Conservation (phyloP, 139 green algal species). For the Haematococcus sp. region DNA sequence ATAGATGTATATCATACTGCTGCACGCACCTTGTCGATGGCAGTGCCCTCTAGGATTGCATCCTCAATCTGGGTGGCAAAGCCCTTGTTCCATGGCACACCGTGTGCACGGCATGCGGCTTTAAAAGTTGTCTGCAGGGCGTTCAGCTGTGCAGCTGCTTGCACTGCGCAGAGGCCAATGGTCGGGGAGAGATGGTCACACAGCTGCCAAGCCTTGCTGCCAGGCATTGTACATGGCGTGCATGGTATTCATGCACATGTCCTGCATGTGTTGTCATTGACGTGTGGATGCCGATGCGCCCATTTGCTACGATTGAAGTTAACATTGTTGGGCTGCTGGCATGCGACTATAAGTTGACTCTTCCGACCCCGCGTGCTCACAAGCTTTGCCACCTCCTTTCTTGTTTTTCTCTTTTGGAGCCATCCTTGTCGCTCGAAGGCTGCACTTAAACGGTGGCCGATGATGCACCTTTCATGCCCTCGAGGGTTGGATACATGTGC, state of each 20-base stretch:
- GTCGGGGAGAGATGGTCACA: not conserved
- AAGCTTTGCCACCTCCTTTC: slow-evolving; percentile 11
- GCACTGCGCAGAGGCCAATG: slow-evolving; percentile 15
- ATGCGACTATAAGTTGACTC: too few species aligned
- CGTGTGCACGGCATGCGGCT: slow-evolving; percentile 21
- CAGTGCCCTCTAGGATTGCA: slow-evolving; percentile 13
- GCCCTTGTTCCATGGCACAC: slow-evolving; percentile 15
- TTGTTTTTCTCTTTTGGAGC: slow-evolving; percentile 18
- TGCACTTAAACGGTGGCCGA: too few species aligned
- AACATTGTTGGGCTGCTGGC: too few species aligned
- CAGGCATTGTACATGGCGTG: too few species aligned
- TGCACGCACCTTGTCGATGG: slow-evolving; percentile 17
- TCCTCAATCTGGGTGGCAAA: slow-evolving; percentile 22
- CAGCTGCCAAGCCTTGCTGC: not conserved
- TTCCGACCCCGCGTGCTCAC: too few species aligned
- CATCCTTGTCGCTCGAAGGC: slow-evolving; percentile 6
- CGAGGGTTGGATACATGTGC: too few species aligned
- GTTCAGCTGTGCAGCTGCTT: slow-evolving; percentile 18
- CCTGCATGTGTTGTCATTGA: too few species aligned
- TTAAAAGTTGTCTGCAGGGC: slow-evolving; percentile 32
- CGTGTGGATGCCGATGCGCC: too few species aligned
- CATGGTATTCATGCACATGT: not conserved
- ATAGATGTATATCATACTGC: not conserved
- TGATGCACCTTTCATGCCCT: too few species aligned
- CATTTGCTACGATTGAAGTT: too few species aligned